These are phyloP conservation scores for Hyphopichia pseudoburtonii DNA, from an alignment of 1,139 yeast species.

Conservation along the genomic window DNA sequence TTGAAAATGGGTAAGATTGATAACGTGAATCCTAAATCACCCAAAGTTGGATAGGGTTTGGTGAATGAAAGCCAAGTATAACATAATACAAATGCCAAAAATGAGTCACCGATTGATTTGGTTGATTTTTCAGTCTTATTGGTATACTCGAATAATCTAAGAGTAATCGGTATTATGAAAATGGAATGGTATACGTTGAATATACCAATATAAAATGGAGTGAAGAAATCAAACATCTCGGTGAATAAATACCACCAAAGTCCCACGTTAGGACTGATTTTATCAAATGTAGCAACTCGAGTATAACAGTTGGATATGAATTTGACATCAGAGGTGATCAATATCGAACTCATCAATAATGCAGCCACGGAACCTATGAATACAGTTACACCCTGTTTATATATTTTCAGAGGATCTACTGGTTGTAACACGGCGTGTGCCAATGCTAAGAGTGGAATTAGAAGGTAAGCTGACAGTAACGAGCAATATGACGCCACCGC, in stretches of 20 bases:
- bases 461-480: constrained; percentile 56
- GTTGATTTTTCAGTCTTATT: too few relatives aligned
- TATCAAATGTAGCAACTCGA: constrained; percentile 58
- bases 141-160: constrained; percentile 56
- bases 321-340: constrained; percentile 34
- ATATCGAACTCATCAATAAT: constrained; percentile 35
- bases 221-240: constrained; percentile 89
- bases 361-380: constrained; percentile 27
- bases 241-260: constrained; percentile 98
- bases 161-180: constrained; percentile 71
- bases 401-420: constrained; percentile 15
- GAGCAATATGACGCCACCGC: constrained; percentile 68
- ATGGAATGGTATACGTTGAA: constrained; percentile 76
- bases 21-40: constrained; percentile 73
- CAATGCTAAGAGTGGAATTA: constrained; percentile 54
- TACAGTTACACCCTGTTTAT: constrained; percentile 23
- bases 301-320: constrained; percentile 66
- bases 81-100: constrained; percentile 64
- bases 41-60: constrained; percentile 86
- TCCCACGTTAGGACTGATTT: constrained; percentile 83
- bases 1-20: constrained; percentile 59
- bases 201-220: constrained; percentile 77
- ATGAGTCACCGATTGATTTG: constrained; percentile 44
- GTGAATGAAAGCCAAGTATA: constrained; percentile 70
- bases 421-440: too few relatives aligned